A percentile compares a stretch with the other conserved stretches of the same genome.
Evolutionary conservation across 2,329 filamentous ascomycete species (phyloP).

Genomic region (Colletotrichum siamense): DNA sequence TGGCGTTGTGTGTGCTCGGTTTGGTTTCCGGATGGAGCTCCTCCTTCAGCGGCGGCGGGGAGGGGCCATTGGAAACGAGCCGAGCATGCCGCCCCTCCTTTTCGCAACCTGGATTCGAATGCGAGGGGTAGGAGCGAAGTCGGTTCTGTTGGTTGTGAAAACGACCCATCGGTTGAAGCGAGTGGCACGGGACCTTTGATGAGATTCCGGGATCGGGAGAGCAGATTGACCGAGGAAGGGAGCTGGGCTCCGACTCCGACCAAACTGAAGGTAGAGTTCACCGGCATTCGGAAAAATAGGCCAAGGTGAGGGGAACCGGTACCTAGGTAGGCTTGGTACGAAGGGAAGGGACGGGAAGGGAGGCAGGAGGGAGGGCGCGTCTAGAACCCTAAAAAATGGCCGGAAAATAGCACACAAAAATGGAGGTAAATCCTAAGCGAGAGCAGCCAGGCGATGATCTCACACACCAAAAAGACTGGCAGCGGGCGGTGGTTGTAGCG

Average conservation of each 20-base stretch:
- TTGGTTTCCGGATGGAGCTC: conserved; percentile 10
- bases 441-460: conserved; percentile 4
- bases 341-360: neutral
- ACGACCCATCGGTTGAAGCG: neutral
- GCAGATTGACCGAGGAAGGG: conserved; percentile 7
- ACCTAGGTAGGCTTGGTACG: no score
- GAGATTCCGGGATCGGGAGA: conserved; percentile 4
- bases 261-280: neutral
- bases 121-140: neutral
- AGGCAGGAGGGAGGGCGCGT: neutral
- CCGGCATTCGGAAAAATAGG: neutral
- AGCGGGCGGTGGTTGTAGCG: neutral
- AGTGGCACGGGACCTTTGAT: neutral
- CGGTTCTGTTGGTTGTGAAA: neutral
- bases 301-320: neutral
- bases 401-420: conserved; percentile 17
- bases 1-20: neutral
- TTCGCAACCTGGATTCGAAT: neutral
- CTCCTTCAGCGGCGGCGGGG: neutral
- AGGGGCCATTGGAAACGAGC: neutral
- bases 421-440: conserved; percentile 20
- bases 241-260: neutral
- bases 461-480: neutral
- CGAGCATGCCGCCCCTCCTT: conserved; percentile 13
- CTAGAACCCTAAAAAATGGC: conserved; percentile 18